phyloP scores from a whole-genome alignment of 305 asterid species.

The Coffea humblotiana region DNA sequence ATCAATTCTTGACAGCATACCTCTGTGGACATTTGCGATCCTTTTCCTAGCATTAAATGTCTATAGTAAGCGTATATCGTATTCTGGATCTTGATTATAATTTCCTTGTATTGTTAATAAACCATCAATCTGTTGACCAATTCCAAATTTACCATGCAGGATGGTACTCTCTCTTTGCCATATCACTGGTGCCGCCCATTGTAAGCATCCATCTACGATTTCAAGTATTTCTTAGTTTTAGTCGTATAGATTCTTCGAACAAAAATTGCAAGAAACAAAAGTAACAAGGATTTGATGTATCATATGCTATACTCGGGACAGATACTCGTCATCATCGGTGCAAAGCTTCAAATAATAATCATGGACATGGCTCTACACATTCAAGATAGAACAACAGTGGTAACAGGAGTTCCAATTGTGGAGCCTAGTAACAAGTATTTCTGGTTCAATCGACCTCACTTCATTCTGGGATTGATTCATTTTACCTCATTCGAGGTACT shows the following conservation, averaged over 20 bases:
- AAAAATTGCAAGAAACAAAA: neutral
- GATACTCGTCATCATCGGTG: conserved; percentile 52
- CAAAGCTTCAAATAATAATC: conserved; percentile 59
- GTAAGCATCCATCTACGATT: conserved; percentile 30
- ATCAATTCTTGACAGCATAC: conserved; percentile 18
- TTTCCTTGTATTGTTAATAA: neutral
- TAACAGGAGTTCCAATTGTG: conserved; percentile 62
- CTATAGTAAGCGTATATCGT: conserved; percentile 19
- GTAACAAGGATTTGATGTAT: neutral
- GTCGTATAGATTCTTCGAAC: neutral
- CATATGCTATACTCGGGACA: neutral
- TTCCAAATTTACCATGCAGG: conserved; percentile 25
- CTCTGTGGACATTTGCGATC: conserved; percentile 30
- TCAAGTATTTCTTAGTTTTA: neutral
- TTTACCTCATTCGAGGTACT: conserved; percentile 62
- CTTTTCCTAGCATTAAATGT: conserved; percentile 28
- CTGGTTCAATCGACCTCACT: conserved; percentile 63
- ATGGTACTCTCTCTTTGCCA: conserved; percentile 58
- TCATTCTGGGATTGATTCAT: conserved; percentile 69
- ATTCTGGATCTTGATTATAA: neutral
- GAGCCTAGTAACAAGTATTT: conserved; percentile 62
- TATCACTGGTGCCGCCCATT: conserved; percentile 50
- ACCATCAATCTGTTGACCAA: neutral
- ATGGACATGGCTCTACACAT: conserved; percentile 73
- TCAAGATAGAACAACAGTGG: conserved; percentile 54